phyloP scores from a whole-genome alignment of 208 protist genomes.

The Acanthamoeba polyphaga region DNA sequence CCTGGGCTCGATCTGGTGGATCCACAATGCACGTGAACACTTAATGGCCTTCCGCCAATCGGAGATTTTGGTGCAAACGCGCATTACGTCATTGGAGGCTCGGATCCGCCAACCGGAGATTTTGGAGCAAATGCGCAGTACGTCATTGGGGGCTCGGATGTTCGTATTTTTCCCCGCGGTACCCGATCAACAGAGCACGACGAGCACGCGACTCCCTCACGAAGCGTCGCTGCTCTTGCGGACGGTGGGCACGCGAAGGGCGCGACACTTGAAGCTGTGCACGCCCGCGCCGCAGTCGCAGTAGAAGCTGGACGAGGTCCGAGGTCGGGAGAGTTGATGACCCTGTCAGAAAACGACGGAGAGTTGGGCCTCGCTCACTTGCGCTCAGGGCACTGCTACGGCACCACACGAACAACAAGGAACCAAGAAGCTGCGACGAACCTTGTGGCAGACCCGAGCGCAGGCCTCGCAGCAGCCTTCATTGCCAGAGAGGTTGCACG shows the following conservation, averaged over 20 bases:
- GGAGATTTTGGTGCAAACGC: too few relatives aligned
- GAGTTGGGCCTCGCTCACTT: neutral
- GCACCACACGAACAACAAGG: slow-evolving; percentile 80
- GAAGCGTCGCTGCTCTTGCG: neutral
- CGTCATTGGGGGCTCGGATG: too few relatives aligned
- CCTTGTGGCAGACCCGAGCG: slow-evolving; percentile 85
- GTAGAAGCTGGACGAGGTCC: slow-evolving; percentile 17
- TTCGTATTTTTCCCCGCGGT: too few relatives aligned
- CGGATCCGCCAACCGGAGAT: too few relatives aligned
- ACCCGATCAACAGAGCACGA: too few relatives aligned
- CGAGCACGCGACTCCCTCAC: neutral
- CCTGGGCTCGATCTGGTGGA: too few relatives aligned
- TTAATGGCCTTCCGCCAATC: too few relatives aligned
- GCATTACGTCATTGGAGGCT: too few relatives aligned
- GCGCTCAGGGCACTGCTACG: too few relatives aligned
- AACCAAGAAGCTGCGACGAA: slow-evolving; percentile 40
- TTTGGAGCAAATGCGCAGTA: too few relatives aligned
- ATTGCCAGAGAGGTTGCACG: slow-evolving; percentile 85
- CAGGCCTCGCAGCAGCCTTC: slow-evolving; percentile 90
- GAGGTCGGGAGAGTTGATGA: slow-evolving; percentile 9
- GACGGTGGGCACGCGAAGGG: slow-evolving; percentile 7
- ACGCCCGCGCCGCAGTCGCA: slow-evolving; percentile 43
- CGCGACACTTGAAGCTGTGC: slow-evolving; percentile 59
- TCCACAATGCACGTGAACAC: too few relatives aligned
- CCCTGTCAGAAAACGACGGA: neutral